A percentile compares a stretch with the other conserved stretches of the same genome.
phyloP scores from a whole-genome alignment of 1,284 basidiomycete genomes.

The Moesziomyces parantarcticus region DNA sequence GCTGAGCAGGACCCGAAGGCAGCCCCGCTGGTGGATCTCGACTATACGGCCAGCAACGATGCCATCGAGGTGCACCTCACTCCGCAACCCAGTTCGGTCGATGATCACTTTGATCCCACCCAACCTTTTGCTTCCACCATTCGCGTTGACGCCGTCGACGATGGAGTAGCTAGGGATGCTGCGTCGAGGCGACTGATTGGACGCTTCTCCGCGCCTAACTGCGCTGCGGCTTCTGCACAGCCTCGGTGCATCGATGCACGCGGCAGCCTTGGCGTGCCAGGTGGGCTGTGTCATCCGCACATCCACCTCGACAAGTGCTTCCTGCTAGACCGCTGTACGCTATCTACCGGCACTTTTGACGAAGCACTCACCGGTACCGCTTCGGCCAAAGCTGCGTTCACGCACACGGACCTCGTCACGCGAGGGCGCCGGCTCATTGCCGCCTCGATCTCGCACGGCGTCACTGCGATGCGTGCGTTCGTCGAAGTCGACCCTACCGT shows the following conservation, averaged over 20 bases:
- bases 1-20: conserved; percentile 1
- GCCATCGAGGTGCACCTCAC: conserved; percentile 16
- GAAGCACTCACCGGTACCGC: conserved; percentile 41
- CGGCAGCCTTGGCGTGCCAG: conserved; percentile 33
- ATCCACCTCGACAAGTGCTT: conserved; percentile 52
- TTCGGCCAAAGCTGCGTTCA: conserved; percentile 27
- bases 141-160: not conserved
- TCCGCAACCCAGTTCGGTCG: not conserved
- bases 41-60: conserved; percentile 4
- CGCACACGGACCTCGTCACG: conserved; percentile 8
- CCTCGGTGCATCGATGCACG: conserved; percentile 18
- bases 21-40: conserved; percentile 18
- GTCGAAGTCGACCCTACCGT: conserved; percentile 54
- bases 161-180: too few species aligned
- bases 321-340: conserved; percentile 24
- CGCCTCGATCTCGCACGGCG: conserved; percentile 36
- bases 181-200: conserved; percentile 1
- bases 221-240: not conserved
- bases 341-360: conserved; percentile 27
- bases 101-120: not conserved
- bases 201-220: not conserved
- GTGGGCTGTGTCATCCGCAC: conserved; percentile 47
- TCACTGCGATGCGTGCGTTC: conserved; percentile 40
- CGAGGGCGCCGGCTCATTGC: conserved; percentile 29
- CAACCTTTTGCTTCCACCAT: conserved; percentile 9